These are phyloP conservation scores for Penstemon barbatus DNA, from an alignment of 257 asterid genomes.

Conservation along the genomic window DNA sequence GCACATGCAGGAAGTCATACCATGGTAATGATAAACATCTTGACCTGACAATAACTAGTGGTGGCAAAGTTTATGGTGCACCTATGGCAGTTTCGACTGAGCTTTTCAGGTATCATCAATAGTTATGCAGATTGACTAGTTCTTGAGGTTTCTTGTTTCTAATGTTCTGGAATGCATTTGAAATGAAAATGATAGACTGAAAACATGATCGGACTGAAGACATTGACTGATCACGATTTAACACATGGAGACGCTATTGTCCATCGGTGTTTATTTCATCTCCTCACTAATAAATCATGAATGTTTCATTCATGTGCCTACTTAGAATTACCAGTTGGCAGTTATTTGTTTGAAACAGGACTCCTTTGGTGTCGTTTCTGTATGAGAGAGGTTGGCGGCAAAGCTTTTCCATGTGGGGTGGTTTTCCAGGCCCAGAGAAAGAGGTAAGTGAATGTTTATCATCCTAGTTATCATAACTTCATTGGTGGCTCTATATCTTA, in stretches of 20 bases:
- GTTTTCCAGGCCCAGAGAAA: conserved; percentile 90
- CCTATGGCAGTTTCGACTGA: conserved; percentile 70
- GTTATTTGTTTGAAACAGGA: conserved; percentile 37
- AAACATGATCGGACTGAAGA: too few species aligned
- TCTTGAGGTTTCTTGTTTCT: neutral
- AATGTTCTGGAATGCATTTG: neutral
- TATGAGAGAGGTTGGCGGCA: conserved; percentile 97
- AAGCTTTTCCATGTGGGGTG: conserved; percentile 65
- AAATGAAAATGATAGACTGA: too few species aligned
- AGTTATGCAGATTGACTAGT: neutral
- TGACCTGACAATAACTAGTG: conserved; percentile 63
- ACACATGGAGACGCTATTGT: too few species aligned
- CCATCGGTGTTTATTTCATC: too few species aligned
- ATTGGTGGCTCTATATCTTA: conserved; percentile 18
- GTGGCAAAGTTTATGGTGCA: conserved; percentile 67
- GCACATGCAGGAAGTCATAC: conserved; percentile 63
- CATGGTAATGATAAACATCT: conserved; percentile 58
- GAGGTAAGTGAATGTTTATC: conserved; percentile 50
- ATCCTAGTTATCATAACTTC: neutral
- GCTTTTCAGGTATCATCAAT: conserved; percentile 57
- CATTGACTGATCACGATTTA: too few species aligned
- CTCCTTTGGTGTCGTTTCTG: conserved; percentile 71
- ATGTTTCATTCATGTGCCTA: neutral
- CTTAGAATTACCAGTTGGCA: conserved; percentile 1
- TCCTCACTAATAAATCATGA: too few species aligned